Conservation (phyloP, 2,329 filamentous ascomycete species). For the Knufia fluminis region DNA sequence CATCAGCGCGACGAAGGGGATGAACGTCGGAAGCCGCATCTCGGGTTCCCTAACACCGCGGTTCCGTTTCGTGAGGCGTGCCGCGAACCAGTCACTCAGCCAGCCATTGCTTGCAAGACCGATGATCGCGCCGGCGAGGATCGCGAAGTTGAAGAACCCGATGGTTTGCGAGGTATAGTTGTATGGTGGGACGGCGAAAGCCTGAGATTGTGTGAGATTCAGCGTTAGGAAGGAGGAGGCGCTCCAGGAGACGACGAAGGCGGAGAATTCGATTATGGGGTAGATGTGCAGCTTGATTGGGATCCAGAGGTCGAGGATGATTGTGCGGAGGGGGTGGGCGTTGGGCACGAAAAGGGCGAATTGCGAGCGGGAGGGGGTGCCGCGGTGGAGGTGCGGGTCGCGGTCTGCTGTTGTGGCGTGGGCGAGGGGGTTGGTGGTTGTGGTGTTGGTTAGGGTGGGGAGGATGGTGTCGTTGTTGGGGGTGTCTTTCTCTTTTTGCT, state of each 20-base stretch:
- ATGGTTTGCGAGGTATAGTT: slow-evolving; percentile 43
- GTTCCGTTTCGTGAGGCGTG: slow-evolving; percentile 44
- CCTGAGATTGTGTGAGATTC: slow-evolving; percentile 52
- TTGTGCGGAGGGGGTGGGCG: slow-evolving; percentile 33
- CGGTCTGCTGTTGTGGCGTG: slow-evolving; percentile 27
- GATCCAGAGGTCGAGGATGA: slow-evolving; percentile 48
- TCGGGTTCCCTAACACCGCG: slow-evolving; percentile 49
- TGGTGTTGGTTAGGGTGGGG: slow-evolving; percentile 1
- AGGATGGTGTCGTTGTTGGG: slow-evolving; percentile 8
- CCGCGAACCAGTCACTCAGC: slow-evolving; percentile 49
- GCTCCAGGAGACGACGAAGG: slow-evolving; percentile 53
- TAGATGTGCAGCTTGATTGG: slow-evolving; percentile 55
- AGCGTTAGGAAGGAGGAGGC: slow-evolving; percentile 50
- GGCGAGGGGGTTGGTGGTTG: slow-evolving; percentile 14
- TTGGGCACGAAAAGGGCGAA: slow-evolving; percentile 46
- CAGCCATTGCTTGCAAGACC: slow-evolving; percentile 48
- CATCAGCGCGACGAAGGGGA: slow-evolving; percentile 49
- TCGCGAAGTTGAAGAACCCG: slow-evolving; percentile 50
- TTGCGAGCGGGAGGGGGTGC: slow-evolving; percentile 46
- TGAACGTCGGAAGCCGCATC: slow-evolving; percentile 49
- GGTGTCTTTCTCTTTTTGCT: slow-evolving; percentile 10
- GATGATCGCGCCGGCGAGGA: slow-evolving; percentile 45
- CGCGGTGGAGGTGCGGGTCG: slow-evolving; percentile 49
- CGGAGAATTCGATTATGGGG: slow-evolving; percentile 54
- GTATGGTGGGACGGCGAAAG: slow-evolving; percentile 48